Evolutionary conservation across 2,329 filamentous ascomycete genomes (phyloP), one percentile per base, ranked within the genome.

Genomic region (Mycosphaerella sp.): DNA sequence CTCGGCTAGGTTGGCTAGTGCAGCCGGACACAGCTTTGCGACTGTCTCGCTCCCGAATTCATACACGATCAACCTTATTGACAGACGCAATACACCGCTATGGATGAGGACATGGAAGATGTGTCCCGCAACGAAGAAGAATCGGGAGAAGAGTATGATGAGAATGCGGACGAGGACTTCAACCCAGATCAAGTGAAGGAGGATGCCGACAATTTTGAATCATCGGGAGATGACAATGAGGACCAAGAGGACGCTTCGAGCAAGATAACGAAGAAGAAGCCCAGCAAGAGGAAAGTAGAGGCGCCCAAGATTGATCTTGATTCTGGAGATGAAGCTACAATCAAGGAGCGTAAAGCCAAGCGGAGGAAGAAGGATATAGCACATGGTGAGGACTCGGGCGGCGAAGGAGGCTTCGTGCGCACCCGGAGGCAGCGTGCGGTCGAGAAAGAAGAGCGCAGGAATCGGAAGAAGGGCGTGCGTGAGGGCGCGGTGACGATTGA

Each of bases 271-370:
- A 49, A 42, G 18, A 32, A 36, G 45, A 58, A 53, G 34, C 35
- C 61, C 17, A 63, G 54, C 16, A 73, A 70, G 50, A 68, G 70
- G 52, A 65, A 65, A 30, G 74, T 71, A 53, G 65, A 65, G 58
- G 58, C 71, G 14, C 47, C 52, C 2, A 45, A 41, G 63, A 55
- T 65, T 40, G 66, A 66, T 5, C 64, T 79, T 3, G 75, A 79
- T 52, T 79, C 78, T 7, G 78, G 78, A 3, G 78, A 81, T 58
- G 78, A 80, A 59, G 73, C 68, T 6, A 79, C 75, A n/a, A 79
- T 80, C 37, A 68, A 67, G 49, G 77, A 74, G 54, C 72, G 70
- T 13, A 71, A 70, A 50, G 42, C 50, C 7, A 67, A 63, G 50
- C 75, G 71, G 57, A 65, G 65, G 36, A 70, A 68, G 59, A 70